Base-by-base conservation (phyloP, 768 basidiomycete genomes). In the Lentinula boryana region DNA sequence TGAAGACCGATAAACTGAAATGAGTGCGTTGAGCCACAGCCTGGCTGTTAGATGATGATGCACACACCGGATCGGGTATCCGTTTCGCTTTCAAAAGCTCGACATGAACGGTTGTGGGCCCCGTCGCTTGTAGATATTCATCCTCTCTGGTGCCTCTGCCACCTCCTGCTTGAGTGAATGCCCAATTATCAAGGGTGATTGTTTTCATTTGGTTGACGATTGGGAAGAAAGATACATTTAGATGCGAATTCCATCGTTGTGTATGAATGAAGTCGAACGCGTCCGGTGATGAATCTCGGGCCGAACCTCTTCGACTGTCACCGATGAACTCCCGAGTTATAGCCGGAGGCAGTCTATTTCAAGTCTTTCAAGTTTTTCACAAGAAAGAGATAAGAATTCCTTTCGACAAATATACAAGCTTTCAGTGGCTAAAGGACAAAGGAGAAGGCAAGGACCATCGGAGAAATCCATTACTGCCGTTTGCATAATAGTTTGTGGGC, bases 31-130 rank as follows among this genome's bases (percentile, higher is more conserved):
- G 32, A 51, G 46, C 21, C 21, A 7, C 48, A 35, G 27, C 53
- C 36, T 59, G 16, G 15, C 12, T 13, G 32, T 6, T 48, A 32
- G 56, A 27, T 2, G 15, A 27, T 23, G 36, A 13, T 44, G 12
- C n/a, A 75, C 85, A 63, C 67, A 91, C 90, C 55, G 93, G 93
- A 72, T 97, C 90, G 36, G 89, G 87, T 40, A 96, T 94, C 68
- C 71, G 89, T 64, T 83, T 79, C 41, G 79, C 67, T 68, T 84
- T 87, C 69, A 93, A 70, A 35, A 97, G 80, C 68, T 96, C 95
- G 55, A 90, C 90, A 64, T 97, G 94, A 12, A 94, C 87, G 0
- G 86, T 87, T 0, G 94, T 95, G 12, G 95, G 94, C 66, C 95
- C 86, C 60, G 79, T 72, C 27, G 84, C 81, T 31, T 79, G 80